Conservation (phyloP, 805 yeast genomes). For the Saccharomycopsis amapae region DNA sequence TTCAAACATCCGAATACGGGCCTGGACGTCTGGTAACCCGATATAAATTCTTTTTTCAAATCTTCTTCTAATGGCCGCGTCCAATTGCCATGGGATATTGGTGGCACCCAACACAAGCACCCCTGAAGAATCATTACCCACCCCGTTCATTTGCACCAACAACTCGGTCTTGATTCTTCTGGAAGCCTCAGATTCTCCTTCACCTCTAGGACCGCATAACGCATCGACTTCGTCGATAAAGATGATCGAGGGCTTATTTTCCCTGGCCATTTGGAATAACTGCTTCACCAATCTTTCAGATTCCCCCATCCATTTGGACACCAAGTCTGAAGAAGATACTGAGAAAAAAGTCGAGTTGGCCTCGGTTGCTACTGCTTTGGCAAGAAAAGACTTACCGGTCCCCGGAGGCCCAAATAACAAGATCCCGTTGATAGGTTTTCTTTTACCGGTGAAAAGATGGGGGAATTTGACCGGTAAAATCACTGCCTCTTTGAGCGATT, state of each 20-base stretch:
- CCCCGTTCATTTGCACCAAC: constrained; percentile 98
- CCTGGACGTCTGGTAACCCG: constrained; percentile 89
- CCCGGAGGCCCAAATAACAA: constrained; percentile 92
- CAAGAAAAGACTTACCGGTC: constrained; percentile 94
- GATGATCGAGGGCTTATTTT: constrained; percentile 89
- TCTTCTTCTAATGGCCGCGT: constrained; percentile 94
- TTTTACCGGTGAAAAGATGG: constrained; percentile 86
- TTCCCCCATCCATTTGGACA: constrained; percentile 99
- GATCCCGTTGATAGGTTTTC: constrained; percentile 90
- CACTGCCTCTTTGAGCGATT: constrained; percentile 94
- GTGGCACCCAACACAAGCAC: constrained; percentile 96
- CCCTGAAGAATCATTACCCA: constrained; percentile 89
- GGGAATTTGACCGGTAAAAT: constrained; percentile 95
- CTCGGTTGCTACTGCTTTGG: constrained; percentile 98
- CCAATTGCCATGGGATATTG: constrained; percentile 97
- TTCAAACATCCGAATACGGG: constrained; percentile 89
- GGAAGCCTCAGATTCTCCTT: constrained; percentile 94
- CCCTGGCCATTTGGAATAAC: constrained; percentile 91
- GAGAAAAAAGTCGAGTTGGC: constrained; percentile 96
- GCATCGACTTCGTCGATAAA: constrained; percentile 99
- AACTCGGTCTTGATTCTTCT: constrained; percentile 94
- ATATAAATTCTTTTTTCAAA: constrained; percentile 94
- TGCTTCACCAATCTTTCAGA: constrained; percentile 94
- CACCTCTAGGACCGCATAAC: constrained; percentile 95
- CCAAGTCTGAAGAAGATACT: constrained; percentile 92